Conservation (phyloP, 2,329 filamentous ascomycete species). For the Didymella segeticola region DNA sequence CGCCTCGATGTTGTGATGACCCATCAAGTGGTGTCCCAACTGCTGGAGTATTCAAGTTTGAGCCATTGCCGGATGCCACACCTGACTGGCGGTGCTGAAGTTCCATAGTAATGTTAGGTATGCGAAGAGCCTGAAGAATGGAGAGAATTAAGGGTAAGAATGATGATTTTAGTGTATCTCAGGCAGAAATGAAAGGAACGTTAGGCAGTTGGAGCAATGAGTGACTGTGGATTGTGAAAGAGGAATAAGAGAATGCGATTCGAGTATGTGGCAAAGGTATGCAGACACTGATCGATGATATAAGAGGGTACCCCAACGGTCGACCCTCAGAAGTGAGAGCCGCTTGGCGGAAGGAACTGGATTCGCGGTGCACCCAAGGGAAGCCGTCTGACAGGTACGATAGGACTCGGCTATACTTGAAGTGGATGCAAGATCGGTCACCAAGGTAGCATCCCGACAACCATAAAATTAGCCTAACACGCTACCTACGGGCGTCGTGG, state of each 20-base stretch:
- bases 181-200: constrained; percentile 48
- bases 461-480: constrained; percentile 44
- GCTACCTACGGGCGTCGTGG: constrained; percentile 33
- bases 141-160: constrained; percentile 49
- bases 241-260: constrained; percentile 24
- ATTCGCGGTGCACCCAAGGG: constrained; percentile 34
- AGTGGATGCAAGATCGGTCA: constrained; percentile 32
- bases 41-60: constrained; percentile 42
- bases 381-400: constrained; percentile 33
- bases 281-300: constrained; percentile 40
- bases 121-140: constrained; percentile 36
- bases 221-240: constrained; percentile 50
- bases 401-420: constrained; percentile 42
- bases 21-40: constrained; percentile 26
- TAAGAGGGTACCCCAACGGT: constrained; percentile 35
- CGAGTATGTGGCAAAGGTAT: constrained; percentile 34
- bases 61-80: constrained; percentile 53
- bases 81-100: constrained; percentile 45
- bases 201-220: constrained; percentile 53
- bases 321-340: constrained; percentile 32
- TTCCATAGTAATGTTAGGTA: constrained; percentile 39
- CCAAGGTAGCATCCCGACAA: constrained; percentile 39
- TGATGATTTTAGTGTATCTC: constrained; percentile 40
- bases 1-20: constrained; percentile 31
- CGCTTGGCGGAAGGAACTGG: constrained; percentile 30